Percentiles rank a stretch among this genome's conserved stretches.
Conservation (phyloP, 257 asterid genomes). For the Penstemon newberryi region DNA sequence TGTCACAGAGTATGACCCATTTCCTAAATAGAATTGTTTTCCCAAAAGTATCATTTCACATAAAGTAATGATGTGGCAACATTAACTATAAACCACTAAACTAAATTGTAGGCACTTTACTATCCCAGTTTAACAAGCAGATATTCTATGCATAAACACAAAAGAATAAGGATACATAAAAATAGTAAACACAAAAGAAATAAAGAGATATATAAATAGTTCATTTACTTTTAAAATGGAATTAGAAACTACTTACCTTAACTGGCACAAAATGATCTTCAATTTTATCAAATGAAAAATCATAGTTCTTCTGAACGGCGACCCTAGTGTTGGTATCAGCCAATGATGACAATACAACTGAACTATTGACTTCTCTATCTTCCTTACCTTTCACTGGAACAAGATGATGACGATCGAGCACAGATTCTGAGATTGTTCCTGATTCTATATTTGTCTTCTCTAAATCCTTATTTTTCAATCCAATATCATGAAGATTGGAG, state of each 20-base stretch:
- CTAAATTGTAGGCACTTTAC: too few relatives aligned
- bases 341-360: slow-evolving; percentile 32
- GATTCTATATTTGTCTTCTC: slow-evolving; percentile 27
- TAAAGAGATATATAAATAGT: too few relatives aligned
- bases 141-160: too few relatives aligned
- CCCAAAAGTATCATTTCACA: too few relatives aligned
- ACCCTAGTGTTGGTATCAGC: slow-evolving; percentile 30
- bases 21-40: too few relatives aligned
- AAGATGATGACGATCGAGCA: slow-evolving; percentile 27
- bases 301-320: slow-evolving; percentile 26
- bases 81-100: too few relatives aligned
- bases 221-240: neutral
- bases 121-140: too few relatives aligned
- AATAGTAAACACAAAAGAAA: too few relatives aligned
- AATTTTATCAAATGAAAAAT: slow-evolving; percentile 41
- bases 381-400: slow-evolving; percentile 37
- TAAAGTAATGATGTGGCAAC: too few relatives aligned
- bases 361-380: slow-evolving; percentile 33
- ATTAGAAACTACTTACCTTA: slow-evolving; percentile 42
- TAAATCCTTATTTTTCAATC: slow-evolving; percentile 26
- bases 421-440: slow-evolving; percentile 39
- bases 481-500: slow-evolving; percentile 28
- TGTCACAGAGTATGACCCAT: too few relatives aligned
- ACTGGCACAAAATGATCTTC: slow-evolving; percentile 66
- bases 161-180: too few relatives aligned